phyloP scores from a whole-genome alignment of 768 basidiomycete species.

The Calocybe cyanea region DNA sequence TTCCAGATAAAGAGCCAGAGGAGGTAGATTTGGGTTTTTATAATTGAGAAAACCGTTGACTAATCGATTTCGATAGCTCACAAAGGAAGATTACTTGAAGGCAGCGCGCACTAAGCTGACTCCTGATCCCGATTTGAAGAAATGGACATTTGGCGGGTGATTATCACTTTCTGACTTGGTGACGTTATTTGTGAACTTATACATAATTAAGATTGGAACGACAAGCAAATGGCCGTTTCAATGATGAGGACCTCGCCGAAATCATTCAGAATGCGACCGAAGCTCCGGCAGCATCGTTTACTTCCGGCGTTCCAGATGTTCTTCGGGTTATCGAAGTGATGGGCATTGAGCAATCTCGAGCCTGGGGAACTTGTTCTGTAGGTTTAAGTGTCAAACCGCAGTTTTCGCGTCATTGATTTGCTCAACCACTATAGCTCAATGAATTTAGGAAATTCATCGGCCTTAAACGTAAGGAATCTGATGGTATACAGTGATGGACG shows the following conservation, averaged over 20 bases:
- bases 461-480: slow-evolving; percentile 49
- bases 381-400: slow-evolving; percentile 17
- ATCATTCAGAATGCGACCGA: slow-evolving; percentile 63
- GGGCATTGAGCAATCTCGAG: slow-evolving; percentile 61
- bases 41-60: not conserved
- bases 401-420: slow-evolving; percentile 1
- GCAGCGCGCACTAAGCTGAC: slow-evolving; percentile 27
- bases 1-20: slow-evolving; percentile 36
- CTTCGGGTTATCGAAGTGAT: slow-evolving; percentile 68
- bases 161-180: slow-evolving; percentile 9
- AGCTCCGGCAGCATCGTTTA: slow-evolving; percentile 55
- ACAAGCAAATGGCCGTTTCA: slow-evolving; percentile 50
- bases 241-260: slow-evolving; percentile 57
- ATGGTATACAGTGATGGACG: not conserved
- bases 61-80: slow-evolving; percentile 23
- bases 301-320: slow-evolving; percentile 65
- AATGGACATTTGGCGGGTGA: slow-evolving; percentile 56
- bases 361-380: slow-evolving; percentile 72
- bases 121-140: slow-evolving; percentile 31
- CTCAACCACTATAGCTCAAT: slow-evolving; percentile 41
- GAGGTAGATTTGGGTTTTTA: slow-evolving; percentile 25
- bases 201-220: slow-evolving; percentile 41
- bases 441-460: slow-evolving; percentile 73
- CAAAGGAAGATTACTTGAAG: slow-evolving; percentile 32
- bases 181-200: not conserved